Evolutionary conservation across 495 filamentous ascomycete genomes (phyloP), one percentile per base, ranked within the genome.

Genomic region (Chaetomium tenue): DNA sequence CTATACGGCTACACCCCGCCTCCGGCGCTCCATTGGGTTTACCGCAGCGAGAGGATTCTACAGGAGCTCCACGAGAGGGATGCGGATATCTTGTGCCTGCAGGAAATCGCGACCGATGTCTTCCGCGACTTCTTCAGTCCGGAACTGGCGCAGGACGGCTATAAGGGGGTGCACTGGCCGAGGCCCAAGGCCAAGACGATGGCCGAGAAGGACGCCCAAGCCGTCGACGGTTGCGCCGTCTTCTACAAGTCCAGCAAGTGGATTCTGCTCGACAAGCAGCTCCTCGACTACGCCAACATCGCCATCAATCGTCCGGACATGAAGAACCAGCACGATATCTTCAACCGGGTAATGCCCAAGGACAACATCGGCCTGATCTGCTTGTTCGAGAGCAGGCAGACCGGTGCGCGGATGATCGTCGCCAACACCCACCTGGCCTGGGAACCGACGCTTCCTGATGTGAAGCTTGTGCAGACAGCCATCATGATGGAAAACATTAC

Each of bases 331-430:
- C 90, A 93, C 70, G 95, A 98, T 69, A 92, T 97, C 64, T 98
- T 94, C 82, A 98, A 98, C 73, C 88, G 94, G 15, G 87, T 98
- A 20, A 98, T 97, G 94, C 92, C 93, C 63, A 90, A 93, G 77
- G 94, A 98, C 78, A 91, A 98, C 71, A 96, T 98, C 69, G 93
- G 89, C 15, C 86, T 96, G 22, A 84, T 96, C 30, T 82, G 89
- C 61, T 94, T 98, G 76, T 83, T 98, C 57, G 95, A 98, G 75
- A 97, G 96, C 69, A 84, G 92, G 18, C 76, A 81, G 63, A 98
- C 93, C 2, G 94, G 94, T 2, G 85, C 90, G 2, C 87, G 95
- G 18, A 79, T 98, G 63, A 95, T 98, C 54, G 87, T 97, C 13
- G 91, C 89, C 30, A 98, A 98, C 69, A 89, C 91, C 4, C 94